These are phyloP conservation scores for Hygrocybe coccinea DNA, from an alignment of 768 basidiomycete species.

Conservation along the genomic window DNA sequence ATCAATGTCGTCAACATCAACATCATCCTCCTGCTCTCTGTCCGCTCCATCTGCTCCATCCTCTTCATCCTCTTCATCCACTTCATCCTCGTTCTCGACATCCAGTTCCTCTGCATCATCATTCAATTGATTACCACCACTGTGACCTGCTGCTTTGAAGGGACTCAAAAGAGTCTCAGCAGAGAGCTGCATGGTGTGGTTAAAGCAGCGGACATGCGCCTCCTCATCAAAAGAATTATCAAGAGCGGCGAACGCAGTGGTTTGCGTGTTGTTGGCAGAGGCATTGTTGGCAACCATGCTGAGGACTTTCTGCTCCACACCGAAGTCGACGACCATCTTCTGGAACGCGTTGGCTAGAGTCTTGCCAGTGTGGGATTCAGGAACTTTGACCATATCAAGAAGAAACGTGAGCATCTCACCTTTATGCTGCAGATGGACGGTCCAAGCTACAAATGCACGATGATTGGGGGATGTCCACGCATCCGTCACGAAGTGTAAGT, in stretches of 20 bases:
- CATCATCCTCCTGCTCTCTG: too few species aligned
- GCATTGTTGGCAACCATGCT: constrained; percentile 36
- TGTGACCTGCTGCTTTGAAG: constrained; percentile 27
- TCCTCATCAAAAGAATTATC: constrained; percentile 21
- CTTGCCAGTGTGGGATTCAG: constrained; percentile 13
- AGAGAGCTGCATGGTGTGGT: constrained; percentile 35
- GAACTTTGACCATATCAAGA: constrained; percentile 37
- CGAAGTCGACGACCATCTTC: constrained; percentile 31
- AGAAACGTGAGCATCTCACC: constrained; percentile 24
- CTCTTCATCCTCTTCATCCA: not conserved
- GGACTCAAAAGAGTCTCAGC: constrained; percentile 28
- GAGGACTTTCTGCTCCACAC: constrained; percentile 32
- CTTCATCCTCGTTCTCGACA: constrained; percentile 8
- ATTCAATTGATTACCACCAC: not conserved
- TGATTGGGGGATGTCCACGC: constrained; percentile 12
- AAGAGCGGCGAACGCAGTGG: constrained; percentile 17
- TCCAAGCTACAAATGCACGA: not conserved
- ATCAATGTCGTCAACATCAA: not conserved
- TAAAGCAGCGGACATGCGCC: constrained; percentile 33
- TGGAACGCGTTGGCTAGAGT: constrained; percentile 18
- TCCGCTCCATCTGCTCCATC: not conserved
- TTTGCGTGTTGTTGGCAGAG: constrained; percentile 31
- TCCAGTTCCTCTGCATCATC: not conserved
- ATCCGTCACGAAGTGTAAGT: constrained; percentile 24
- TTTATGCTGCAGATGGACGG: constrained; percentile 28